Evolutionary conservation across 2,329 filamentous ascomycete genomes (phyloP).

Genomic region (Colletotrichum horii): DNA sequence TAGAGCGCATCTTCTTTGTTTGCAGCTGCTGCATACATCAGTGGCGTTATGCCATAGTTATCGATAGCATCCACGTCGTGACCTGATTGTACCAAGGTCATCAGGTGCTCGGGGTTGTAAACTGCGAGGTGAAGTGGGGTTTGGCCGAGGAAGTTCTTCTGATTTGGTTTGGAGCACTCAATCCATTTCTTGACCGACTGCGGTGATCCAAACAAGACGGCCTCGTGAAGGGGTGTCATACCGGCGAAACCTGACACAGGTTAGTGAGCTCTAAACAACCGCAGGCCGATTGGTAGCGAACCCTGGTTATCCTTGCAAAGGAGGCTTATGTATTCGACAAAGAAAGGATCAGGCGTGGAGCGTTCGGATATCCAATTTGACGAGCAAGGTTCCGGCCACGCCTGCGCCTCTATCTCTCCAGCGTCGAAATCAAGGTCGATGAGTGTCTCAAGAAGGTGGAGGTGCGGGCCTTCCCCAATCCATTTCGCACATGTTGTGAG

Average conservation of each 20-base stretch:
- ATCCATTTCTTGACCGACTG: neutral
- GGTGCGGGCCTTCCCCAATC: neutral
- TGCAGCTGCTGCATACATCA: neutral
- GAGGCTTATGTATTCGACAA: neutral
- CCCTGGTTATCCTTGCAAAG: neutral
- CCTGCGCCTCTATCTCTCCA: neutral
- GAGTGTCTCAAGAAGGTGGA: neutral
- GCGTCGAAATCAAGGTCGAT: neutral
- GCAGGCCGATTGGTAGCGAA: neutral
- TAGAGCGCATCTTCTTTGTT: neutral
- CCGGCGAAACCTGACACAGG: neutral
- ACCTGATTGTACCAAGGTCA: neutral
- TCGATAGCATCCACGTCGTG: neutral
- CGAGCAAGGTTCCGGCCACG: neutral
- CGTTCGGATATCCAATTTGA: neutral
- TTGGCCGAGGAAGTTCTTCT: neutral
- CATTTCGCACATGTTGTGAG: neutral
- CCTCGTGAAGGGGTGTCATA: neutral
- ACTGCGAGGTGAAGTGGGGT: neutral
- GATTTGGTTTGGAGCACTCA: rapidly evolving
- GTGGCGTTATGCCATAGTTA: neutral
- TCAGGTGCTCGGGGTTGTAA: neutral
- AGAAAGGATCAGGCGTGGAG: neutral
- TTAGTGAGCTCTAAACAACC: neutral
- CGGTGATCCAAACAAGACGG: neutral